phyloP scores from a whole-genome alignment of 83 land plant genomes.

The Thuja plicata region DNA sequence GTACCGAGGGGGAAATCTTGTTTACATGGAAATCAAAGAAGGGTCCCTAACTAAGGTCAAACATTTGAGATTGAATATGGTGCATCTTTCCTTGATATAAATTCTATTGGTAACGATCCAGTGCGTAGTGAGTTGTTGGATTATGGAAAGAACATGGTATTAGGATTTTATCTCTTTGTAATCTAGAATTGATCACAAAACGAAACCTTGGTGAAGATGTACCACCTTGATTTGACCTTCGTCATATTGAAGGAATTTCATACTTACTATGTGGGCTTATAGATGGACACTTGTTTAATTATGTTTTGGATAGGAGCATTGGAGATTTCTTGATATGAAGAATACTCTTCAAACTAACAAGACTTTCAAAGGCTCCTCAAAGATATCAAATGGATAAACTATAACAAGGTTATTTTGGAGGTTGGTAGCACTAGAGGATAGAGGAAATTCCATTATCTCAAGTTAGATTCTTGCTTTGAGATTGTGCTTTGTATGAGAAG shows the following conservation, averaged over 20 bases:
- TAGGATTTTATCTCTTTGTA: constrained; percentile 86
- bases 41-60: constrained; percentile 70
- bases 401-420: no score
- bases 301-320: constrained; percentile 60
- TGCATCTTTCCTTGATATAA: constrained; percentile 96
- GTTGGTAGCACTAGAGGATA: no score
- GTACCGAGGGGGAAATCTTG: constrained; percentile 57
- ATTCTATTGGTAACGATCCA: constrained; percentile 88
- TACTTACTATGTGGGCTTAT: constrained; percentile 97
- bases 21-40: constrained; percentile 86
- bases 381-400: no score
- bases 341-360: no score
- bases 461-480: no score
- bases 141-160: constrained; percentile 99
- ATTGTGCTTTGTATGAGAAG: no score
- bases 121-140: constrained; percentile 81
- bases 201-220: constrained; percentile 92
- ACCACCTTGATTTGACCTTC: constrained; percentile 96
- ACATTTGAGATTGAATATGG: constrained; percentile 92
- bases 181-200: constrained; percentile 75
- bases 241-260: constrained; percentile 96
- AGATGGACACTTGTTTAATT: constrained; percentile 96
- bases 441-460: no score
- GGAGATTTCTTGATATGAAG: constrained; percentile 88
- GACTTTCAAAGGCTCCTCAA: no score